Base-by-base conservation (phyloP, 2,329 filamentous ascomycete genomes). In the Fusarium burgessii region DNA sequence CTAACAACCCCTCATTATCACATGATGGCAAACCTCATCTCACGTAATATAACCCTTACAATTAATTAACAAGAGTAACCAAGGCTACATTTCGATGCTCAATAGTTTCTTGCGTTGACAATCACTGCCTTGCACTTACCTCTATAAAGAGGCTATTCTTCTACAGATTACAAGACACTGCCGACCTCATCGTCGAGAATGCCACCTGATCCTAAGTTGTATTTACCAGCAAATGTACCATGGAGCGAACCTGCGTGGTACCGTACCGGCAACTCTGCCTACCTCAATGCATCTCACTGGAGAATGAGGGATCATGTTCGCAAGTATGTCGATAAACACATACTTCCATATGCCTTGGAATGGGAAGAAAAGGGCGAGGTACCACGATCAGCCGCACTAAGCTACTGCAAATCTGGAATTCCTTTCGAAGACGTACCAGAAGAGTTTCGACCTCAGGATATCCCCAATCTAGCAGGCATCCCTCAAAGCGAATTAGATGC, bases 61-160 rank as follows among this genome's bases (percentile, higher is more conserved):
- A 17, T 38, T 18, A 9, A 38, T 18, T 18, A 6, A 15, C 23
- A 23, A 23, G 23, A 23, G 35, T 6, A 38, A 46, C 4, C n/a
- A 6, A 47, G 13, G 18, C 27, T 32, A 11, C 12, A 27, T 15
- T 20, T 4, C 5, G 4, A 14, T n/a, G 9, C 4, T 17, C 2
- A 4, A 11, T 20, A 4, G 13, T 32, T 15, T 29, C 25, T 23
- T 20, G n/a, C 3, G 3, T n/a, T 13, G 3, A 7, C 4, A 32
- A 8, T 8, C 15, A 4, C 13, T 2, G 0, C 5, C 14, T 12
- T 3, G 0, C 6, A 8, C 18, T 20, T 47, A 47, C 9, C 8
- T 20, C 0, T 0, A 17, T 4, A 12, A 47, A 14, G 4, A 5
- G 23, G 23, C 23, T 0, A 32, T 2, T 32, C 3, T 14, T 20